These are phyloP conservation scores for Digitaria exilis DNA, from an alignment of 202 grass and related monocot species.

Conservation along the genomic window DNA sequence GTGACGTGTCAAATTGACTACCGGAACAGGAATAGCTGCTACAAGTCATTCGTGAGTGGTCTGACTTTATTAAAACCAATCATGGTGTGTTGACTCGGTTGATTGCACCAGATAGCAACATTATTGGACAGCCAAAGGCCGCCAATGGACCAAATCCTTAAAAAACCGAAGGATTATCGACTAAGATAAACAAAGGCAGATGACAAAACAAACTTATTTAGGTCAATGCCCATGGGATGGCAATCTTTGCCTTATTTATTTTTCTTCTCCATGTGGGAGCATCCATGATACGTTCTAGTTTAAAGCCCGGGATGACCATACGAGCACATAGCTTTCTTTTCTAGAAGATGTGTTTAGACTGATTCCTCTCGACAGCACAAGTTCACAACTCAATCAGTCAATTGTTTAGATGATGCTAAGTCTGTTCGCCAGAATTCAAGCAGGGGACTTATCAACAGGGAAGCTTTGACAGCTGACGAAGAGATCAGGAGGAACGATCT, in stretches of 20 bases:
- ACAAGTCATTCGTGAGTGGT: conserved; percentile 26
- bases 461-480: conserved; percentile 18
- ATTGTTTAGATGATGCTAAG: conserved; percentile 2
- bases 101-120: conserved; percentile 37
- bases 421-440: not conserved
- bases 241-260: not conserved
- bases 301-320: not conserved
- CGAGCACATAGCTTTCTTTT: conserved; percentile 8
- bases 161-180: conserved; percentile 4
- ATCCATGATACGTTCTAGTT: conserved; percentile 6
- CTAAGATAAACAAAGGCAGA: conserved; percentile 24
- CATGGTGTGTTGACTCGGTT: conserved; percentile 39
- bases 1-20: conserved; percentile 10
- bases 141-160: not conserved
- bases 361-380: not conserved
- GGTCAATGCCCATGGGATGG: conserved; percentile 44
- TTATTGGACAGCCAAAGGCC: conserved; percentile 42
- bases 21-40: not conserved
- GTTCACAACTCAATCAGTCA: not conserved
- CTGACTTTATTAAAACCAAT: conserved; percentile 54
- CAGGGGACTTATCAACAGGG: not conserved
- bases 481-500: not conserved
- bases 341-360: conserved; percentile 10
- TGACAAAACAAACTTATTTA: conserved; percentile 34
- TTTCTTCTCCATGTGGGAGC: conserved; percentile 28